Conservation (phyloP, 2,329 filamentous ascomycete genomes). For the Chalaropsis ovoidea region DNA sequence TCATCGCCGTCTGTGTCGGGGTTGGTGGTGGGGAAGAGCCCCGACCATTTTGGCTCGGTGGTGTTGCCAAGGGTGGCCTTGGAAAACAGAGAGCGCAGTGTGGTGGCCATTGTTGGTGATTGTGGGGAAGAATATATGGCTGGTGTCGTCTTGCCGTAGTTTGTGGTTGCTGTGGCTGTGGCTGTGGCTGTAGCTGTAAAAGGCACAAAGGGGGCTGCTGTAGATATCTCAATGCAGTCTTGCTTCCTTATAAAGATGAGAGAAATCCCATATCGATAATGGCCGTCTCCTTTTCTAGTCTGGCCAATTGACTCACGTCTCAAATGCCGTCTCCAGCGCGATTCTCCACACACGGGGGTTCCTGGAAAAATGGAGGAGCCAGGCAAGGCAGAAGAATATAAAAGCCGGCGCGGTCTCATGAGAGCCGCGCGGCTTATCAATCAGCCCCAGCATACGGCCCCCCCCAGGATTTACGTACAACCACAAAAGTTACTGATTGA, state of each 20-base stretch:
- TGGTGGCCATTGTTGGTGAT: slow-evolving; percentile 34
- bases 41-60: slow-evolving; percentile 29
- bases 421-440: slow-evolving; percentile 21
- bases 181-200: no score
- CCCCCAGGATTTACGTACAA: background rate
- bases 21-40: slow-evolving; percentile 64
- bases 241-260: background rate
- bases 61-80: slow-evolving; percentile 30
- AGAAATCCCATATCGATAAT: slow-evolving; percentile 1
- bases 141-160: background rate
- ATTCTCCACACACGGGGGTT: background rate
- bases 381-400: background rate
- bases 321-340: background rate
- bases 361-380: background rate
- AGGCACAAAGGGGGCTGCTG: no score
- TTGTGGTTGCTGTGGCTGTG: no score
- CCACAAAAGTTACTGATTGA: slow-evolving; percentile 1
- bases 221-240: no score
- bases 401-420: background rate
- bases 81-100: slow-evolving; percentile 36
- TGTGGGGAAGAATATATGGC: background rate
- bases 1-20: slow-evolving; percentile 76
- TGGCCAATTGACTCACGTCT: background rate
- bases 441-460: background rate
- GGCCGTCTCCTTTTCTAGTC: background rate